phyloP scores from a whole-genome alignment of 2,329 filamentous ascomycete species.

The Rhynchosporium agropyri region DNA sequence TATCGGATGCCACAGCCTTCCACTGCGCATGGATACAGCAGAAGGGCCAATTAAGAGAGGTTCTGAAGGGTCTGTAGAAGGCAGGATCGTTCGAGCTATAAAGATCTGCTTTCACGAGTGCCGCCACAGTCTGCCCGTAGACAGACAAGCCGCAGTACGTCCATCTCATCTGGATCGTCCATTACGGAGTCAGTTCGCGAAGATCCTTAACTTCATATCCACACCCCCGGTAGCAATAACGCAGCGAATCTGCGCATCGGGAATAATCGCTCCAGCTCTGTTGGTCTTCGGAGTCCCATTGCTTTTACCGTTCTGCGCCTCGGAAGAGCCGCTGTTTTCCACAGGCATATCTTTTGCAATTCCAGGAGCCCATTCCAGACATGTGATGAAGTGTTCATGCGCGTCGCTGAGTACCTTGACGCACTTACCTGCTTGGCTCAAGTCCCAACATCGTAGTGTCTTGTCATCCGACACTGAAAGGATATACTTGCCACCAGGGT shows the following conservation, averaged over 20 bases:
- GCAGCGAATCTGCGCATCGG: conserved; percentile 71
- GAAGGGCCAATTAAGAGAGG: too few relatives aligned
- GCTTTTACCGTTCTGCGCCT: too few relatives aligned
- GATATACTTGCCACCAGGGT: conserved; percentile 89
- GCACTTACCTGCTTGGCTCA: conserved; percentile 85
- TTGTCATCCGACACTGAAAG: conserved; percentile 90
- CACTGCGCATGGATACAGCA: too few relatives aligned
- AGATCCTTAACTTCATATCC: conserved; percentile 77
- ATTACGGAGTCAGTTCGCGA: conserved; percentile 51
- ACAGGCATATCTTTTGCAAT: conserved; percentile 56
- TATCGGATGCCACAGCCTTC: too few relatives aligned
- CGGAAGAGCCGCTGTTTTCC: too few relatives aligned
- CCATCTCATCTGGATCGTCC: too few relatives aligned
- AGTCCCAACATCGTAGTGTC: conserved; percentile 90
- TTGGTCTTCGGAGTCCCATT: conserved; percentile 28
- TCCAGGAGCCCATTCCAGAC: conserved; percentile 83
- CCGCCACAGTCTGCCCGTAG: too few relatives aligned
- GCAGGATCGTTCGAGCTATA: too few relatives aligned
- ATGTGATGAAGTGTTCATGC: conserved; percentile 83
- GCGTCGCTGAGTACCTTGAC: conserved; percentile 78
- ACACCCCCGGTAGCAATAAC: conserved; percentile 87
- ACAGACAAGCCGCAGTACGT: too few relatives aligned
- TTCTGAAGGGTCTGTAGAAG: too few relatives aligned
- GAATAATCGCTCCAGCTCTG: conserved; percentile 42
- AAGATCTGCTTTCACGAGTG: too few relatives aligned